Evolutionary conservation across 2,329 filamentous ascomycete species (phyloP), one percentile per base, ranked within the genome.

Genomic region (Fusarium neocosmosporiellum): DNA sequence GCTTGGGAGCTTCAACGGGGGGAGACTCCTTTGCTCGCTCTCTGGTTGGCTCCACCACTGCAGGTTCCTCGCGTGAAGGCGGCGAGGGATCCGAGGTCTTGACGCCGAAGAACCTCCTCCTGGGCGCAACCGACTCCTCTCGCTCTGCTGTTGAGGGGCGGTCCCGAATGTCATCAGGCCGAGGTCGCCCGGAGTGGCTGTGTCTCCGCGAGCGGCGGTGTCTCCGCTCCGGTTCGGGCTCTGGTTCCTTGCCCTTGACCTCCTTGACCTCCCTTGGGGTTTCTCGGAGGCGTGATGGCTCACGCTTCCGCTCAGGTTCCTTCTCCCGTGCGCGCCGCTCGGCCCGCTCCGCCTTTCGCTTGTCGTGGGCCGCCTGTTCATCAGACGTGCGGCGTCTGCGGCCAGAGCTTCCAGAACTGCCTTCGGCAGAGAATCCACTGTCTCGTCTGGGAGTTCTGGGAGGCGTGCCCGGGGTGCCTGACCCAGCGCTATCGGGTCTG

Each of bases 351-450:
- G 83, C 84, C 77, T 85, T 88, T 66, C 84, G 84, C 70, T 77
- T 84, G 2, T 89, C 87, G 62, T 88, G 85, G 3, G 83, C 85
- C 18, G 82, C 85, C 67, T 87, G 86, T 72, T 88, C 86, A 69
- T 88, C 86, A 2, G 83, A 79, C 4, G 84, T 86, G 65, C 86
- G 84, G 46, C 82, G 81, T 60, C 74, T 78, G 64, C 77, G 77
- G 29, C 77, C 73, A 37, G 81, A 79, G 53, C 78, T 78, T 50
- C 79, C 80, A 50, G 81, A 80, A 66, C 77, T 83, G 9, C 67
- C 70, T n/a, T 85, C 84, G 20, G 81, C 80, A 4, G 85, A 83
- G 68, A 84, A 83, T 1, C 85, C 86, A 66, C 85, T 87, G 66
- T 87, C 86, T 62, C 83, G 83, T 63, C 84, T 83, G 6, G 85